phyloP scores from a whole-genome alignment of 129 eudicot genomes.

The Smallanthus sonchifolius region DNA sequence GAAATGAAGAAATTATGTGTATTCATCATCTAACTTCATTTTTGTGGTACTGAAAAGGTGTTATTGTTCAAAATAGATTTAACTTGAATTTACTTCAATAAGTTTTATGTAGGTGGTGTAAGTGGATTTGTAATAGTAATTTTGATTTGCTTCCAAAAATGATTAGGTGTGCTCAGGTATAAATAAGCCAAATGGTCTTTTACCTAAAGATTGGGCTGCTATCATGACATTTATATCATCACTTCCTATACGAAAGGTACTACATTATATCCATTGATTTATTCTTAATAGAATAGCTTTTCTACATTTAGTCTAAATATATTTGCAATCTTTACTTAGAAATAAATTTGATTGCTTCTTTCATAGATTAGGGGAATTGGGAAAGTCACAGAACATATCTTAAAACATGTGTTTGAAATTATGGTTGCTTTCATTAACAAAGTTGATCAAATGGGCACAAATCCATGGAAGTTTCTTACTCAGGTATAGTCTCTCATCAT shows the following conservation, averaged over 20 bases:
- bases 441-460: too few relatives aligned
- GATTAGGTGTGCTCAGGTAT: constrained; percentile 88
- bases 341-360: constrained; percentile 17
- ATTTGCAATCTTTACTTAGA: neutral
- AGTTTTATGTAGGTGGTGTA: neutral
- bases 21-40: neutral
- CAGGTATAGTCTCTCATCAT: too few relatives aligned
- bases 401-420: constrained; percentile 79
- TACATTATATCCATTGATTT: neutral
- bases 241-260: constrained; percentile 91
- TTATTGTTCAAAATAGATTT: neutral
- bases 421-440: too few relatives aligned
- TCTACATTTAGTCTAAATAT: constrained; percentile 9
- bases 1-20: constrained; percentile 11
- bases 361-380: constrained; percentile 94
- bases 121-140: constrained; percentile 1
- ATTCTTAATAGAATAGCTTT: neutral
- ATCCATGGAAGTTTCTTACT: too few relatives aligned
- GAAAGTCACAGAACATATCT: constrained; percentile 79
- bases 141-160: constrained; percentile 7
- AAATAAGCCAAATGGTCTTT: constrained; percentile 88
- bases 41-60: neutral
- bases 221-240: constrained; percentile 88
- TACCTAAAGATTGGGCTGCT: constrained; percentile 75
- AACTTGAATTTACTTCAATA: neutral